Conservation (phyloP, 257 asterid species). For the Rhazya stricta region DNA sequence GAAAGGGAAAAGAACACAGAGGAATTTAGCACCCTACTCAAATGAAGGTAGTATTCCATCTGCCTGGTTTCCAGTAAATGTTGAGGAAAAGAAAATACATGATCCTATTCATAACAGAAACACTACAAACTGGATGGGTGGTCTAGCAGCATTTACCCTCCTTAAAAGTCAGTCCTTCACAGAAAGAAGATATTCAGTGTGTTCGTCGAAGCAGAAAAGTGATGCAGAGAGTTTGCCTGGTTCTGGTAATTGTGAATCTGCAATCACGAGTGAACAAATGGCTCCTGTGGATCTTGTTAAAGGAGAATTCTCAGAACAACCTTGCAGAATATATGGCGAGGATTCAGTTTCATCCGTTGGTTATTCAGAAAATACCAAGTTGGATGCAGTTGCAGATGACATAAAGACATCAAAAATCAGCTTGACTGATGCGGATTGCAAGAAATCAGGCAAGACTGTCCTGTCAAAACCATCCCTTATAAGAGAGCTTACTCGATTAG, state of each 20-base stretch:
- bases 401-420: conserved; percentile 22
- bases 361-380: conserved; percentile 20
- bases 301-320: conserved; percentile 18
- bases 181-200: conserved; percentile 23
- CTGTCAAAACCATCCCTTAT: conserved; percentile 45
- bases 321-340: conserved; percentile 23
- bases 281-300: conserved; percentile 17
- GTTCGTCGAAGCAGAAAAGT: conserved; percentile 13
- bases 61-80: conserved; percentile 15
- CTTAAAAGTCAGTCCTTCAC: conserved; percentile 21
- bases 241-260: conserved; percentile 18
- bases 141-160: conserved; percentile 34
- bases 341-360: conserved; percentile 19
- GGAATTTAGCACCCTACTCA: conserved; percentile 19
- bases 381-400: conserved; percentile 24
- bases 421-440: conserved; percentile 28
- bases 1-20: conserved; percentile 49
- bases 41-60: conserved; percentile 27
- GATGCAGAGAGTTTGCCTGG: conserved; percentile 22
- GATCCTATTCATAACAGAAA: conserved; percentile 24
- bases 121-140: conserved; percentile 22
- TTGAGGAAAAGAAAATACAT: conserved; percentile 28
- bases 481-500: conserved; percentile 68
- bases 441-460: conserved; percentile 17
- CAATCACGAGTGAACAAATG: conserved; percentile 19